Evolutionary conservation across 2,329 filamentous ascomycete species (phyloP).

Genomic region (Hypoxylon sp.): DNA sequence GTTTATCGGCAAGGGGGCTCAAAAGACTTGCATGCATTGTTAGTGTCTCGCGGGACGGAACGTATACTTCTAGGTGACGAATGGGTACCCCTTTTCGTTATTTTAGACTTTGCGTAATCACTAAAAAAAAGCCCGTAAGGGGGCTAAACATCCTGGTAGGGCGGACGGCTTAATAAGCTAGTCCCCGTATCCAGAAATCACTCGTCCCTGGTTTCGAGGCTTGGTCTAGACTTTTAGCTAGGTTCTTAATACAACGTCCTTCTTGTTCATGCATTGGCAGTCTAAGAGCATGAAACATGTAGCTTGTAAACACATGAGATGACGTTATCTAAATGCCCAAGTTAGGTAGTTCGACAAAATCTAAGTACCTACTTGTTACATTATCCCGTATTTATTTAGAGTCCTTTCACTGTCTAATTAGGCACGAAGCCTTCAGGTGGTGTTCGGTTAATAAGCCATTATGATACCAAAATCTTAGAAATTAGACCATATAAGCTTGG

Average conservation of each 20-base stretch:
- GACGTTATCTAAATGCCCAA: background rate
- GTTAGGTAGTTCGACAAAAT: background rate
- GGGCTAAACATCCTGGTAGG: background rate
- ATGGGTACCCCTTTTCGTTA: background rate
- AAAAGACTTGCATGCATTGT: background rate
- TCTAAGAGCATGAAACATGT: background rate
- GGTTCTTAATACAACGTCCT: background rate
- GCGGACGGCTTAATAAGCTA: background rate
- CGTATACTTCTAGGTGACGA: background rate
- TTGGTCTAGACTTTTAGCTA: conserved; percentile 1
- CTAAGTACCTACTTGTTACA: background rate
- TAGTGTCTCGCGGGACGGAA: background rate
- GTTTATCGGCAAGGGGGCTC: background rate
- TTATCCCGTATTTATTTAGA: background rate
- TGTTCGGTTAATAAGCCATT: background rate
- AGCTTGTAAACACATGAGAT: background rate
- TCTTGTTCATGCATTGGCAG: background rate
- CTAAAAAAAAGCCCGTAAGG: background rate
- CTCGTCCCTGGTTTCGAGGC: background rate
- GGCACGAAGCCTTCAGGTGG: background rate
- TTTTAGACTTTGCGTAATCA: background rate
- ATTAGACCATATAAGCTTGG: background rate
- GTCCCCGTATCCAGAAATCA: background rate
- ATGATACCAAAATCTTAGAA: background rate
- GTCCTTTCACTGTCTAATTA: background rate